Percentiles rank a stretch among this genome's conserved stretches.
Evolutionary conservation across 2,329 filamentous ascomycete genomes (phyloP).

Genomic region (Ophiostoma sp.): DNA sequence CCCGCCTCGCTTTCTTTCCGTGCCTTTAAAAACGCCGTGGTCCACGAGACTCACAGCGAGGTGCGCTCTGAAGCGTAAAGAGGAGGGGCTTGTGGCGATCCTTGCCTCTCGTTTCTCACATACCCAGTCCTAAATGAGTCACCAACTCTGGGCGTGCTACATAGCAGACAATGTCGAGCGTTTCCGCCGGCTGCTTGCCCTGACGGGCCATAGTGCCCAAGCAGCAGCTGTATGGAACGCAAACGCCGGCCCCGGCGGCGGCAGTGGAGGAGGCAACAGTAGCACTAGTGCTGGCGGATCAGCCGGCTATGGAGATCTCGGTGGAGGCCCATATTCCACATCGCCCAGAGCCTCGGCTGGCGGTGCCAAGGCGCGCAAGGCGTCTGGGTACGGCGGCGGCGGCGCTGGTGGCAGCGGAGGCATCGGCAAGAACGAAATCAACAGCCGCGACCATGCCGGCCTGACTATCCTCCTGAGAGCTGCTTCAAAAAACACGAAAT

Average conservation of each 20-base stretch:
- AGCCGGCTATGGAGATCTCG: slow-evolving; percentile 22
- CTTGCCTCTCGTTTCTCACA: slow-evolving; percentile 1
- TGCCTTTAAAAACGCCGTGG: slow-evolving; percentile 92
- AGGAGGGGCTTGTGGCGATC: slow-evolving; percentile 30
- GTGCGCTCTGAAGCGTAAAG: slow-evolving; percentile 56
- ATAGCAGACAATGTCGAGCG: slow-evolving; percentile 96
- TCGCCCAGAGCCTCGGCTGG: slow-evolving; percentile 12
- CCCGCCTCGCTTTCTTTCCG: slow-evolving; percentile 28
- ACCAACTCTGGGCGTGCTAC: slow-evolving; percentile 86
- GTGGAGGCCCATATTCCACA: slow-evolving; percentile 14
- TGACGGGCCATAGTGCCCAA: slow-evolving; percentile 56
- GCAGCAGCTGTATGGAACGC: slow-evolving; percentile 45
- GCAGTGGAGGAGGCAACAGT: slow-evolving; percentile 17
- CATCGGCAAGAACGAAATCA: slow-evolving; percentile 63
- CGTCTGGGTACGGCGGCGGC: slow-evolving; percentile 43
- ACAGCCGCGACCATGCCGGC: slow-evolving; percentile 74
- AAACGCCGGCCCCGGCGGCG: slow-evolving; percentile 28
- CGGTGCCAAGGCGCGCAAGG: slow-evolving; percentile 46
- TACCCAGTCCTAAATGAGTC: slow-evolving; percentile 58
- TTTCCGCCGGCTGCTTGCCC: slow-evolving; percentile 83
- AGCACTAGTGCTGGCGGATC: slow-evolving; percentile 30
- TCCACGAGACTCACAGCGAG: slow-evolving; percentile 84
- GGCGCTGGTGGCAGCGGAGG: slow-evolving; percentile 33
- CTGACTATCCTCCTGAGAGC: slow-evolving; percentile 80
- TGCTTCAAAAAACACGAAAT: slow-evolving; percentile 63